Evolutionary conservation across 768 basidiomycete genomes (phyloP), one percentile per base, ranked within the genome.

Genomic region (Phanerochaete carnosa): DNA sequence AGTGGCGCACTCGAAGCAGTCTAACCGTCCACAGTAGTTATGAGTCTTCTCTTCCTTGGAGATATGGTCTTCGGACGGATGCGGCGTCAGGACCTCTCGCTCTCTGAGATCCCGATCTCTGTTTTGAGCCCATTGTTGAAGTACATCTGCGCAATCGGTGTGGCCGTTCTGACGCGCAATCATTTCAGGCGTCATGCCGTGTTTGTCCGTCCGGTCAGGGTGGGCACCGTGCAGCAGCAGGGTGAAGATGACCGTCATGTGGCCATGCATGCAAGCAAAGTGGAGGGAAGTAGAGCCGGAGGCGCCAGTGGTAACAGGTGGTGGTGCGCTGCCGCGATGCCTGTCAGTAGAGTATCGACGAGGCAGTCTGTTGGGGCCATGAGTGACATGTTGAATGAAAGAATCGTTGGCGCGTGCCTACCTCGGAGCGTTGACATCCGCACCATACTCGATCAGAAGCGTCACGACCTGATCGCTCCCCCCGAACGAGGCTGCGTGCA

Each of bases 401-500:
- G 61, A 22, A 58, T 58, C n/a, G 23, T 35, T 55, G 54, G 54
- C 49, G 16, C 56, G 43, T 53, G 72, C 83, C 62, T 56, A 92
- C 91, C 95, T 86, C 56, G 94, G 89, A 3, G 95, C 95, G 74
- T 98, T 98, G 30, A 98, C 96, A 71, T 99, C 97, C n/a, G 97
- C 97, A 23, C 97, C 96, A 60, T 87, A 79, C 62, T 97, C 93
- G 68, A 99, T 90, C 49, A 99, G 77, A 64, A 95, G 80, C 68
- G 86, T 84, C 43, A 98, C 94, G 46, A 98, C 91, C 59, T 87
- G 83, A 58, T 90, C 92, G 69, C 86, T 92, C 1, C 97, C 97
- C 25, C 93, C 93, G 0, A 94, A 90, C 66, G 87, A 92, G 1
- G 96, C 97, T 3, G 94, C 95, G 70, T 99, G 97, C 9, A 99